These are phyloP conservation scores for Capsicum chinense DNA, from an alignment of 257 asterid genomes.

Conservation along the genomic window DNA sequence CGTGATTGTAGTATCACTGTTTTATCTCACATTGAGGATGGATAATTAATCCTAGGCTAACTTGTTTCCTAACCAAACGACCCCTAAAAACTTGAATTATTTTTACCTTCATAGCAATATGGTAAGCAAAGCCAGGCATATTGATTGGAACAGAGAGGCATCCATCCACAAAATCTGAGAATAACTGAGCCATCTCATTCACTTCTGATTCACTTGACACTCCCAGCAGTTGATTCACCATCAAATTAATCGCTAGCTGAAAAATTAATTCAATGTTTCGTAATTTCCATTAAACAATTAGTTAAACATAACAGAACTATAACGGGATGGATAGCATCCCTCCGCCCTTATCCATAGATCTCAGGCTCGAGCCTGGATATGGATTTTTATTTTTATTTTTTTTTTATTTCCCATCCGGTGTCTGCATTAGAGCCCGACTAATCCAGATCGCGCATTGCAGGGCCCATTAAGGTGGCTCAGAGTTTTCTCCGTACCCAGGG, in stretches of 20 bases:
- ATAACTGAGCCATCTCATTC: slow-evolving; percentile 68
- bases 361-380: not conserved
- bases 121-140: slow-evolving; percentile 81
- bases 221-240: slow-evolving; percentile 93
- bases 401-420: no score
- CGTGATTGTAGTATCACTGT: no score
- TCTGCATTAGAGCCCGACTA: no score
- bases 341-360: not conserved
- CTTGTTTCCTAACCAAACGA: no score
- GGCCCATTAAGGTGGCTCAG: no score
- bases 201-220: slow-evolving; percentile 80
- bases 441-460: no score
- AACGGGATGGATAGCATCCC: not conserved
- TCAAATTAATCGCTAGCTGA: slow-evolving; percentile 83
- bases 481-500: no score
- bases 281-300: not conserved
- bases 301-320: not conserved
- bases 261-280: not conserved
- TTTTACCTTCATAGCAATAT: slow-evolving; percentile 89
- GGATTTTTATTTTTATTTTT: no score
- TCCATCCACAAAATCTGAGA: slow-evolving; percentile 91
- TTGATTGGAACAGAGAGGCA: slow-evolving; percentile 88
- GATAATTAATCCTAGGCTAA: no score
- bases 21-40: no score
- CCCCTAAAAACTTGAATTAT: not conserved